These are phyloP conservation scores for Mallotus repandus DNA, from an alignment of 441 rosid species.

Conservation along the genomic window DNA sequence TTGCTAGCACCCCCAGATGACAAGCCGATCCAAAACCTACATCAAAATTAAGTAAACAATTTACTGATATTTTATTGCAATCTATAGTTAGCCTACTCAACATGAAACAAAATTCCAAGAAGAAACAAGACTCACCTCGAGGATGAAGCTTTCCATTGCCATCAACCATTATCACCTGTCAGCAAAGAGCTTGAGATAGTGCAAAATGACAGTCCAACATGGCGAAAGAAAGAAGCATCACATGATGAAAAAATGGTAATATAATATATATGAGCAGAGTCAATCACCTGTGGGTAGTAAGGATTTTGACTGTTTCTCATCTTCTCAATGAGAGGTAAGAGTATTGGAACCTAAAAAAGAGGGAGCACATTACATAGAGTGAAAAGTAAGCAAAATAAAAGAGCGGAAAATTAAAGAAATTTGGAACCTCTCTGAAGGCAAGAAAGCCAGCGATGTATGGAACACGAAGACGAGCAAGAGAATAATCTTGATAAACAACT, in stretches of 20 bases:
- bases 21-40: conserved; percentile 92
- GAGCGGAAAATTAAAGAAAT: not conserved
- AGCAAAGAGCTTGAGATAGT: not conserved
- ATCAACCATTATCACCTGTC: conserved; percentile 78
- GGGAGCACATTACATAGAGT: not conserved
- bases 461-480: conserved; percentile 46
- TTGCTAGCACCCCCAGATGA: conserved; percentile 81
- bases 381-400: not conserved
- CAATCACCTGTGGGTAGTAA: conserved; percentile 63
- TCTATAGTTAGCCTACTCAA: too few species aligned
- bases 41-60: not conserved
- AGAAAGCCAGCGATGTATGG: conserved; percentile 87
- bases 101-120: not conserved
- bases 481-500: conserved; percentile 51
- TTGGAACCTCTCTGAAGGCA: conserved; percentile 77
- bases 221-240: not conserved
- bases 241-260: not conserved
- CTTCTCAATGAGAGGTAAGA: conserved; percentile 54
- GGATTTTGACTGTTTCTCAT: conserved; percentile 50
- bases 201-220: not conserved
- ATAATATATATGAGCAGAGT: not conserved
- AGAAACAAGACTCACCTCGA: conserved; percentile 49
- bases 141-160: conserved; percentile 96
- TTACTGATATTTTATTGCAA: not conserved
- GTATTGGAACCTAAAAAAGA: conserved; percentile 51